Evolutionary conservation across 352 stramenopile species (phyloP), one percentile per base, ranked within the genome.

Genomic region (Pythium dissimile): DNA sequence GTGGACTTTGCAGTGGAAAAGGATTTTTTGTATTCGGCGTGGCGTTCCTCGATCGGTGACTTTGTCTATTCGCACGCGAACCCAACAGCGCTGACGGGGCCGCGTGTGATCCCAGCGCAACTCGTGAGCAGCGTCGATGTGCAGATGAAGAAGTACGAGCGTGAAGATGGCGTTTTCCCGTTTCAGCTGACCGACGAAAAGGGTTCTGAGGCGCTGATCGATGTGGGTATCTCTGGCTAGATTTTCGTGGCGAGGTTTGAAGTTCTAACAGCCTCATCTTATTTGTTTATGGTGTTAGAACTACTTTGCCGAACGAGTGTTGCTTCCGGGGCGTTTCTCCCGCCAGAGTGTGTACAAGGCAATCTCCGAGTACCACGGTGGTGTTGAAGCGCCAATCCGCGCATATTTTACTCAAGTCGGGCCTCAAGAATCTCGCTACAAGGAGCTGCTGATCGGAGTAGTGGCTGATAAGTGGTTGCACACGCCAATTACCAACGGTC

Each of bases 1-100:
- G 74, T 92, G 20, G 79, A 89, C 48, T 89, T 92, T 61, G 71
- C 72, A 0, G 71, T 89, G 10, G 76, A 92, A 37, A 77, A 86
- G 37, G 79, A 75, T 24, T 77, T 76, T 21, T 47, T 92, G 31
- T 89, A 85, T 37, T 89, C 77, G n/a, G 78, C 75, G 1, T 92
- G 82, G 81, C 70, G 81, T 1, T 88, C 77, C 11, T 47, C 82
- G 8, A 72, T 67, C 42, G 75, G 77, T 0, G 76, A 89, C 26
- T 73, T 80, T 16, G 66, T 88, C 13, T 88, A 72, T 54, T 77
- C 77, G 20, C 80, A 92, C 47, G 54, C 72, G 12, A 89, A 92
- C 18, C 75, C 80, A 18, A 88, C 89, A 76, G 80, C 76, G 5
- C 49, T 84, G 0, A 92, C 82, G 3, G 77, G 82, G 4, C 80